Conservation (phyloP, 495 filamentous ascomycete species). For the Neurospora sp. region DNA sequence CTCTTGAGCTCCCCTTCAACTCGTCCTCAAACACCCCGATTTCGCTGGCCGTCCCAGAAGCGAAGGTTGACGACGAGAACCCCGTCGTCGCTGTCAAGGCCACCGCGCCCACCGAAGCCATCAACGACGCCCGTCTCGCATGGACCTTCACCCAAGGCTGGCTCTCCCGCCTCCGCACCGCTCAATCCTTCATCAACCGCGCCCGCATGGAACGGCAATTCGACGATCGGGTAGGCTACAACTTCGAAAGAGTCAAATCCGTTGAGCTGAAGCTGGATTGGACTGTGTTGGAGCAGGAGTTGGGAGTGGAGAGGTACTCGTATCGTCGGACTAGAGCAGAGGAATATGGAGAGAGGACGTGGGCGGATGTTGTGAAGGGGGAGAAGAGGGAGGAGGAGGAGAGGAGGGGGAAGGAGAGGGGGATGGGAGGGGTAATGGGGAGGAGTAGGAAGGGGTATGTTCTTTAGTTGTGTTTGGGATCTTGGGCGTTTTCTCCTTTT, state of each 20-base stretch:
- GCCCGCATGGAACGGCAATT: constrained; percentile 11
- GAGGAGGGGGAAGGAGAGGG: not conserved
- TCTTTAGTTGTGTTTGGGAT: not conserved
- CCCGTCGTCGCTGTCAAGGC: too few species aligned
- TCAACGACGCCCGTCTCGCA: constrained; percentile 6
- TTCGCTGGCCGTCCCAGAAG: too few species aligned
- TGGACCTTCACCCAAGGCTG: constrained; percentile 17
- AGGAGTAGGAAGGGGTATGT: not conserved
- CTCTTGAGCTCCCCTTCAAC: too few species aligned
- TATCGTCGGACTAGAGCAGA: not conserved
- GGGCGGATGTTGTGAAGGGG: not conserved
- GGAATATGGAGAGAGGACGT: not conserved
- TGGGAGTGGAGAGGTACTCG: not conserved
- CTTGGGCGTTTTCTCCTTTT: too few species aligned
- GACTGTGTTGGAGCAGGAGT: not conserved
- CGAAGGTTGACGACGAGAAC: too few species aligned
- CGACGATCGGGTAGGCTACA: not conserved
- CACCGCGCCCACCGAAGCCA: not conserved
- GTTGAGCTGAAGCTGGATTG: not conserved
- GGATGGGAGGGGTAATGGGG: not conserved
- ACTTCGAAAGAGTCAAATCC: not conserved
- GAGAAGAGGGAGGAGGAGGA: not conserved
- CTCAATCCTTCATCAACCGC: constrained; percentile 10
- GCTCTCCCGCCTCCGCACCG: constrained; percentile 9
- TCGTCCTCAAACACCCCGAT: too few species aligned